A percentile compares a stretch with the other conserved stretches of the same genome.
These are phyloP conservation scores for Nadsonia fulvescens DNA, from an alignment of 805 yeast species.

Conservation along the genomic window DNA sequence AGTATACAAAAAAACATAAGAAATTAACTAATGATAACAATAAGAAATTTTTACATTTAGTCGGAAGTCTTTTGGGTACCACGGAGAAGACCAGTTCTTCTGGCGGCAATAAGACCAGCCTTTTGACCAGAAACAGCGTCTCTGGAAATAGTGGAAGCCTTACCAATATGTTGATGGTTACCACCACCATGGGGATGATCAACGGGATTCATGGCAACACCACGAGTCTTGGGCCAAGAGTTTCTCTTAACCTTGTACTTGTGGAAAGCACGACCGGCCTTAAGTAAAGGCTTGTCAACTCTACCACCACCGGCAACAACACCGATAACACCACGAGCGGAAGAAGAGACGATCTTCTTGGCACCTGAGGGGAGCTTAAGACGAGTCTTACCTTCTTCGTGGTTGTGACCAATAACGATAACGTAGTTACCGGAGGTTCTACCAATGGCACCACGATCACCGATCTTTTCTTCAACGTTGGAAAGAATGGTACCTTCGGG, in stretches of 20 bases:
- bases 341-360: conserved; percentile 87
- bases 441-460: conserved; percentile 99
- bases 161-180: conserved; percentile 99
- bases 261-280: conserved; percentile 99
- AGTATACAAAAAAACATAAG: too few species aligned
- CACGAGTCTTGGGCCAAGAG: conserved; percentile 99
- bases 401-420: conserved; percentile 97
- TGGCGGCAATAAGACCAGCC: conserved; percentile 99
- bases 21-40: too few species aligned
- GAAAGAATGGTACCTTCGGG: conserved; percentile 99
- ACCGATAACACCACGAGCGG: conserved; percentile 99
- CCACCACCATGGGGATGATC: conserved; percentile 99
- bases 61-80: conserved; percentile 94
- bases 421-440: conserved; percentile 99
- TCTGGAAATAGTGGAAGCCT: conserved; percentile 98
- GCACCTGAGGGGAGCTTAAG: conserved; percentile 98
- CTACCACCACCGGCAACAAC: conserved; percentile 99
- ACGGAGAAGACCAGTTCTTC: conserved; percentile 99
- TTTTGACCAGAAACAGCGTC: conserved; percentile 99
- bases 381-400: conserved; percentile 97
- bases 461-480: conserved; percentile 96
- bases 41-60: too few species aligned
- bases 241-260: conserved; percentile 98
- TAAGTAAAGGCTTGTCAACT: conserved; percentile 97
- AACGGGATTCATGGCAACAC: conserved; percentile 99